Base-by-base conservation (phyloP, 2,329 filamentous ascomycete genomes). In the Alternaria incomplexa region DNA sequence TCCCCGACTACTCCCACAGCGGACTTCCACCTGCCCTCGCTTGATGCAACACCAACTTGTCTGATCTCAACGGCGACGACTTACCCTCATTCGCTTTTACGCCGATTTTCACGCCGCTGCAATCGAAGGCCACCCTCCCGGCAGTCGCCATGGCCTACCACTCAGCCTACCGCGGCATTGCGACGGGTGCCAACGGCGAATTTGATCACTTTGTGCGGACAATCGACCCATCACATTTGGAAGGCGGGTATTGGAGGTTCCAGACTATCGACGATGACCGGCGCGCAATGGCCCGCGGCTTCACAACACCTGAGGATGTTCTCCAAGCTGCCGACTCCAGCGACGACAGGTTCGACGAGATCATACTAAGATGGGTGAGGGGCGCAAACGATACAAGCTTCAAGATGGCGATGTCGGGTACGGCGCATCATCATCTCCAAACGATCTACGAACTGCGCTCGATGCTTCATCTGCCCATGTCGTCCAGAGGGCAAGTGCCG, bases 241-340 rank as follows among this genome's bases (percentile, higher is more conserved):
- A 32, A 5, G 47, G 47, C 17, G 70, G 69, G 1, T 68, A 72
- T 22, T 74, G 69, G 69, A 56, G n/a, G 15, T 72, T 73, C 28
- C 20, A 28, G 9, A 54, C 54, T 11, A 20, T 43, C n/a, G 25
- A 62, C 0, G 72, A 73, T 23, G 68, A 72, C 11, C 60, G 43
- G 10, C 64, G 64, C 46, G 68, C 72, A 9, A 53, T 58, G 28
- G 17, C 30, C 4, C 45, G n/a, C 11, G 69, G 70, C 17, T 48
- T 69, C 4, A 22, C n/a, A 6, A 65, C 26, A 3, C 72, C 70
- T 0, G 72, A 74, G 26, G 56, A 57, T 0, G n/a, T 72, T 7
- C 36, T 74, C 13, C n/a, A 60, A 6, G 62, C 61, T 6, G 58
- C 65, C 12, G 69, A 71, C 15, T 30, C 23, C 8, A 48, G 58